phyloP scores from a whole-genome alignment of 345 rosid genomes.

The Moringa oleifera region DNA sequence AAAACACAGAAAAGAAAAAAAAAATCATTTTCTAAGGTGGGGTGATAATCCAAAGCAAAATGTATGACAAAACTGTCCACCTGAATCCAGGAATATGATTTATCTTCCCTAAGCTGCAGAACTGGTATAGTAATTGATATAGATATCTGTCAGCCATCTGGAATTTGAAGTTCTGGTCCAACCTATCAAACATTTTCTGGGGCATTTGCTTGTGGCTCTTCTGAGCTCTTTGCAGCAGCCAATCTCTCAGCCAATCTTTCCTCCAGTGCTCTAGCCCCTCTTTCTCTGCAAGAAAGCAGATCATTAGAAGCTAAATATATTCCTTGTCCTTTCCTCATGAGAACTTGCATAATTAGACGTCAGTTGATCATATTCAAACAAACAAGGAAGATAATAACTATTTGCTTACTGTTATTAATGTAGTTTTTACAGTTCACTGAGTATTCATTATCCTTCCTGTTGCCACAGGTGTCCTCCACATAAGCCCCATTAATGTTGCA shows the following conservation, averaged over 20 bases:
- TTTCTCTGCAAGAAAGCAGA: slow-evolving; percentile 58
- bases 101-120: slow-evolving; percentile 25
- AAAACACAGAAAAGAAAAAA: slow-evolving; percentile 2
- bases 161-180: not conserved
- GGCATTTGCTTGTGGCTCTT: slow-evolving; percentile 53
- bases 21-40: not conserved
- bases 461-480: not conserved
- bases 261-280: slow-evolving; percentile 96
- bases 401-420: no score
- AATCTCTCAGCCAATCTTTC: slow-evolving; percentile 89
- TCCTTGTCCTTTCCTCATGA: not conserved
- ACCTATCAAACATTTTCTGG: slow-evolving; percentile 49
- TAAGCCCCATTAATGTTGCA: not conserved
- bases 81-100: slow-evolving; percentile 16
- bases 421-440: no score
- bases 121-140: slow-evolving; percentile 1
- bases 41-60: no score
- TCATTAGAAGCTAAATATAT: not conserved
- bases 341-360: not conserved
- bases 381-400: no score
- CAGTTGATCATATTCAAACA: not conserved
- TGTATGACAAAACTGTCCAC: slow-evolving; percentile 17
- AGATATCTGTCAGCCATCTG: not conserved
- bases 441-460: no score
- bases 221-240: slow-evolving; percentile 43